Evolutionary conservation across 345 rosid genomes (phyloP), one percentile per base, ranked within the genome.

Genomic region (Populus pruinosa): DNA sequence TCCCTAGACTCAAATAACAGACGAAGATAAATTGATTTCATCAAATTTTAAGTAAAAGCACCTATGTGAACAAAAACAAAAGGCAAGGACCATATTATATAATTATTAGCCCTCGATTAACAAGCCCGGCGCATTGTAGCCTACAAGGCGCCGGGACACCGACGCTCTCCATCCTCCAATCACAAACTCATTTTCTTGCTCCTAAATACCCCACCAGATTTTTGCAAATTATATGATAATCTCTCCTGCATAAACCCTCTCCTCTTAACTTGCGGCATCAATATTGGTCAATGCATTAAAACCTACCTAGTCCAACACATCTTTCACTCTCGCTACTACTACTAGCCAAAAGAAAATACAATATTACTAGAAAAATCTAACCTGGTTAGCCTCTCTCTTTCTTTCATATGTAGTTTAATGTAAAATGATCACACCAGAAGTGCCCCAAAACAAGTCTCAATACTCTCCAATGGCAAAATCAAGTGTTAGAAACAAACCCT

Each of bases 51-150:
- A 49, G 55, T 49, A 49, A 49, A 4, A 49, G 44, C 44, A 49
- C 55, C 55, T 14, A 49, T 49, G 55, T 49, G 55, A 49, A 16
- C 55, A 0, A 49, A 49, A 49, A 49, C 55, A 49, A 16, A 49
- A 49, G 16, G 55, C 55, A 49, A 49, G 55, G 55, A 49, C 16
- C 55, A 49, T 49, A 49, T 16, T 49, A 49, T 16, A 49, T 49
- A 49, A 49, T 49, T 49, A 0, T 16, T 11, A 49, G 55, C 20
- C 55, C 55, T 49, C 20, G 0, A 4, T 49, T 49, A 49, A 49
- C 55, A 49, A 16, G 36, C 31, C 14, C 20, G 21, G 87, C 83
- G 83, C 77, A 84, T 70, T 76, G 59, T 84, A 84, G 87, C 85
- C 75, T 38, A 33, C 20, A 8, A 49, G 67, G 80, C 78, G 59